Evolutionary conservation across 2,329 filamentous ascomycete genomes (phyloP).

Genomic region (Beauveria bassiana): DNA sequence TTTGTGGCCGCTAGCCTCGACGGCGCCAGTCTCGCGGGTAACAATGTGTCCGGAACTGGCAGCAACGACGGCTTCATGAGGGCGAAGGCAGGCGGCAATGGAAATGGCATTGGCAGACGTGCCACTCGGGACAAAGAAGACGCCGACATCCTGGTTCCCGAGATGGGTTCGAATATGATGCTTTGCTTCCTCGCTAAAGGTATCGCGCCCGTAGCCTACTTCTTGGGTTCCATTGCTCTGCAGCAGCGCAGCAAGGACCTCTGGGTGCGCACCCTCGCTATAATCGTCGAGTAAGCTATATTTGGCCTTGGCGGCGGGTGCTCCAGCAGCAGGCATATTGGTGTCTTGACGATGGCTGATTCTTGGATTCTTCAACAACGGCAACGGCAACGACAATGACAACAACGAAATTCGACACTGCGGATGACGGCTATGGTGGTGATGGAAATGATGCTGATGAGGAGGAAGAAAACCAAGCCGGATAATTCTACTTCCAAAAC

Average conservation of each 20-base stretch:
- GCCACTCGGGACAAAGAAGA: constrained; percentile 45
- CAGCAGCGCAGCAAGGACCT: constrained; percentile 38
- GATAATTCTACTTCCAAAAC: not conserved
- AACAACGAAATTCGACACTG: not conserved
- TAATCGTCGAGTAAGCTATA: constrained; percentile 46
- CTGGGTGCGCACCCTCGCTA: constrained; percentile 43
- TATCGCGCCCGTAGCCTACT: constrained; percentile 38
- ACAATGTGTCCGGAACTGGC: constrained; percentile 42
- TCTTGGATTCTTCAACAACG: not conserved
- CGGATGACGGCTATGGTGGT: not conserved
- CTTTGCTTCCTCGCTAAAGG: constrained; percentile 34
- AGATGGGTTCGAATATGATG: constrained; percentile 32
- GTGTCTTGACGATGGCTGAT: not conserved
- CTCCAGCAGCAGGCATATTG: constrained; percentile 11
- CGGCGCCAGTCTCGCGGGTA: constrained; percentile 40
- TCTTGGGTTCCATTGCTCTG: constrained; percentile 37
- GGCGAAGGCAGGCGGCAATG: constrained; percentile 41
- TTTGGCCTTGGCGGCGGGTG: constrained; percentile 8
- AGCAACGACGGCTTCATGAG: constrained; percentile 44
- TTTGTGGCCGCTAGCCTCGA: constrained; percentile 44
- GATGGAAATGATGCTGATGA: not conserved
- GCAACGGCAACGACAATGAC: not conserved
- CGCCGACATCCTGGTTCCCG: constrained; percentile 31
- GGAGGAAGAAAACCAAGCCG: not conserved
- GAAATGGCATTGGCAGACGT: constrained; percentile 45